These are phyloP conservation scores for Austroboletus sp. DNA, from an alignment of 1,284 basidiomycete species.

Conservation along the genomic window DNA sequence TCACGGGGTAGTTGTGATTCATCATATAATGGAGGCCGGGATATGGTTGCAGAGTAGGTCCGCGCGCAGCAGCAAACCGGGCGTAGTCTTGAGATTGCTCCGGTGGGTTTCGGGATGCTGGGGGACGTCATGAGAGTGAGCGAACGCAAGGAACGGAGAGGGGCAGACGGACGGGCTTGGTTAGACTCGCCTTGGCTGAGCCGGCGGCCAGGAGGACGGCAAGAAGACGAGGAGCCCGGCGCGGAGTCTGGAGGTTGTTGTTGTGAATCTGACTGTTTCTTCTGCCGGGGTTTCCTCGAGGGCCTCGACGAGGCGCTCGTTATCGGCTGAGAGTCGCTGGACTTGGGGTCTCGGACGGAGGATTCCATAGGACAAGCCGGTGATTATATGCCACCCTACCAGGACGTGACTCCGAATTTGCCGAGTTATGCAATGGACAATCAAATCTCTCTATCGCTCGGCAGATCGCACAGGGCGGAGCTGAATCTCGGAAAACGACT, in stretches of 20 bases:
- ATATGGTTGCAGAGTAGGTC: slow-evolving; percentile 48
- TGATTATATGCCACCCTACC: slow-evolving; percentile 12
- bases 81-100: slow-evolving; percentile 34
- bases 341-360: slow-evolving; percentile 31
- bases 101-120: slow-evolving; percentile 36
- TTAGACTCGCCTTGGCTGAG: slow-evolving; percentile 23
- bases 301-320: slow-evolving; percentile 32
- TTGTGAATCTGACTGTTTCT: slow-evolving; percentile 36
- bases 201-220: slow-evolving; percentile 25
- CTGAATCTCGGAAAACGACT: slow-evolving; percentile 7
- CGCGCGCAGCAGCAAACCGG: slow-evolving; percentile 35
- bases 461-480: slow-evolving; percentile 6
- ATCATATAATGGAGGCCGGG: slow-evolving; percentile 48
- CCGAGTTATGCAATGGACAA: slow-evolving; percentile 26
- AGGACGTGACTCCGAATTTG: slow-evolving; percentile 32
- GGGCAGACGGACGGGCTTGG: slow-evolving; percentile 14
- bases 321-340: slow-evolving; percentile 39
- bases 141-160: neutral
- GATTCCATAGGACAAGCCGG: slow-evolving; percentile 32
- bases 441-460: slow-evolving; percentile 9
- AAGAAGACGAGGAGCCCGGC: slow-evolving; percentile 19
- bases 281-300: slow-evolving; percentile 45
- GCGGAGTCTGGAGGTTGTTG: slow-evolving; percentile 16
- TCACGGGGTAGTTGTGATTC: slow-evolving; percentile 55
- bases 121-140: slow-evolving; percentile 15